Evolutionary conservation across 2,329 filamentous ascomycete species (phyloP), one percentile per base, ranked within the genome.

Genomic region (Paraphaeosphaeria minitans): DNA sequence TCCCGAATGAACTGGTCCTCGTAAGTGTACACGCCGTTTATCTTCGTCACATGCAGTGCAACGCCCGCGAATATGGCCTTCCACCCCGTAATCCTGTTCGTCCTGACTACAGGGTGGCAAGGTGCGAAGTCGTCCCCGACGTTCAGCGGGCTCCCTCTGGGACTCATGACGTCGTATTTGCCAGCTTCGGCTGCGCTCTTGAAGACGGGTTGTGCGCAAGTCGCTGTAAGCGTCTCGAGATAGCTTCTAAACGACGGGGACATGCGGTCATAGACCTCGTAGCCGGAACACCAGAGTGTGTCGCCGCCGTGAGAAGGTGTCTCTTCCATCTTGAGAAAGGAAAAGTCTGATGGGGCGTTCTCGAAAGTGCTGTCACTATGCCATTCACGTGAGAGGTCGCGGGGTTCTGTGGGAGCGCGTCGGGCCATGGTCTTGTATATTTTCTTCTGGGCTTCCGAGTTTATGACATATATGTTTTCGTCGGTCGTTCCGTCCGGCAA

Each of bases 351-450:
- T 0, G 88, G 87, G 4, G 84, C 77, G 0, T 82, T 83, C 75
- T 90, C 88, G 59, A 89, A 90, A 0, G 83, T 83, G 64, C 89
- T 88, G 61, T 89, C 87, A 2, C 82, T 84, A 67, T 84, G 83
- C 82, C 81, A 79, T 81, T 82, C 71, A 80, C 62, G 69, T 75
- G 60, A 62, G 21, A 66, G 56, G 42, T 66, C 65, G 14, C 47
- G 51, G 2, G 65, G 65, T 29, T 67, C 65, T 2, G 52, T 52
- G 2, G 45, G 55, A 59, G 71, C 75, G 64, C 66, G 53, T 67
- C 64, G 35, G 55, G 62, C 42, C 72, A 72, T 66, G n/a, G 65
- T 62, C 46, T 67, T 78, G 77, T 70, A 77, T 29, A 69, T 66
- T 56, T 70, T 63, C 33, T 69, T 56, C 64, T 69, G 72, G 72